Base-by-base conservation (phyloP, 257 asterid genomes). In the Solanum paucissectum region DNA sequence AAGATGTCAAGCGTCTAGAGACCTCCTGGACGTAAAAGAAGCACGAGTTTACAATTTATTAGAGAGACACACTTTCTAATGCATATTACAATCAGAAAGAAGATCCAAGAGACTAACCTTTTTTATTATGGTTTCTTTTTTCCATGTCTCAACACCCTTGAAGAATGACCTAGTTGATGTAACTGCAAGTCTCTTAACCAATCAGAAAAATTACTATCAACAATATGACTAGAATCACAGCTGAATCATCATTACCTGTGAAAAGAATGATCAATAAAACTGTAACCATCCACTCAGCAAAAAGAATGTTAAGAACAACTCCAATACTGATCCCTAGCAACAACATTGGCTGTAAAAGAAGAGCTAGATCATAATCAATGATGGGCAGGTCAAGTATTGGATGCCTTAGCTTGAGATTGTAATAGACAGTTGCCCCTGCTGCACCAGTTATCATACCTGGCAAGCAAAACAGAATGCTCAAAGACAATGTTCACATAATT, bases 211-310 rank as follows among this genome's bases (percentile, higher is more conserved):
- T 1, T 49, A 2, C 42, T 46, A 46, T 46, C 27, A 3, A 42
- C 68, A 27, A 81, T 46, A 81, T 5, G 40, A 3, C 2, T 32
- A 20, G 87, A 9, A n/a, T 60, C 84, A 16, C 0, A 81, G 40
- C 18, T 0, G 85, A 81, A 46, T 46, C 40, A 27, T 46, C 29
- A 81, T 85, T 91, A 93, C 94, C 94, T 88, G 92, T 87, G 90
- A 93, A 93, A 37, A 93, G 95, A 89, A 91, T 44, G 87, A 93
- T 91, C 36, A 93, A 92, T 74, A 93, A 89, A n/a, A 92, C 92
- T 2, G 93, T 94, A 81, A 93, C 93, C 94, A 92, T 93, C 96
- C 96, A 93, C 60, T 93, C 96, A 25, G 95, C 94, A 86, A 93
- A 90, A 18, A 93, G 90, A 86, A 92, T 93, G 76, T 93, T 93